Base-by-base conservation (phyloP, 148 eudicot genomes). In the Camellia japonica region DNA sequence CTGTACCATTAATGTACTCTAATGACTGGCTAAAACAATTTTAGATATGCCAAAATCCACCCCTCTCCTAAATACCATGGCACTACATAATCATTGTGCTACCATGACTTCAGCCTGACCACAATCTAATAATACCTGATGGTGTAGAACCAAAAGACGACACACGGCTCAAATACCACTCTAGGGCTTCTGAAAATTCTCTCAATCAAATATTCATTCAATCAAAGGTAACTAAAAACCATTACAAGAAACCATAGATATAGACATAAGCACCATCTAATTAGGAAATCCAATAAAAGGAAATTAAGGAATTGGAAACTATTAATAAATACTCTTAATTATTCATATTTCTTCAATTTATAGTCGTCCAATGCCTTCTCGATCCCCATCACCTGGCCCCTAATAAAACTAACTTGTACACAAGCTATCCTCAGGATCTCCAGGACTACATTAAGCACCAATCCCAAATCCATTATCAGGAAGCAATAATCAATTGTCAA, bases 341-440 rank as follows among this genome's bases (percentile, higher is more conserved):
- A 30, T 30, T 30, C 38, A 30, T 30, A 30, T 30, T 30, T 30
- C 38, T 30, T 30, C 38, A 30, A 30, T 30, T 30, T 30, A 30
- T 30, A 30, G 38, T 30, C 38, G 38, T 30, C 38, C 38, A 30
- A 30, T 30, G 38, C 38, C 38, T 30, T 30, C 38, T 30, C 38
- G 38, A 30, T 30, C 38, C 38, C 38, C 38, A 30, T 30, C 38
- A 7, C 52, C 52, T 49, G 52, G 7, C 52, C 52, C 52, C 4
- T 49, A 49, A 15, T 68, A 74, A 41, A 20, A 18, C 7, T 18
- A 70, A 70, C 56, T 47, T 56, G 20, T 42, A 5, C 41, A 55
- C 64, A 41, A 74, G 66, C 77, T 58, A 58, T 56, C 41, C 47
- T 16, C 16, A 74, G 63, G 66, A 58, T 43, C 51, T 13, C 77